Conservation (phyloP, 2,329 filamentous ascomycete species). For the Chaetomiaceae sp. region DNA sequence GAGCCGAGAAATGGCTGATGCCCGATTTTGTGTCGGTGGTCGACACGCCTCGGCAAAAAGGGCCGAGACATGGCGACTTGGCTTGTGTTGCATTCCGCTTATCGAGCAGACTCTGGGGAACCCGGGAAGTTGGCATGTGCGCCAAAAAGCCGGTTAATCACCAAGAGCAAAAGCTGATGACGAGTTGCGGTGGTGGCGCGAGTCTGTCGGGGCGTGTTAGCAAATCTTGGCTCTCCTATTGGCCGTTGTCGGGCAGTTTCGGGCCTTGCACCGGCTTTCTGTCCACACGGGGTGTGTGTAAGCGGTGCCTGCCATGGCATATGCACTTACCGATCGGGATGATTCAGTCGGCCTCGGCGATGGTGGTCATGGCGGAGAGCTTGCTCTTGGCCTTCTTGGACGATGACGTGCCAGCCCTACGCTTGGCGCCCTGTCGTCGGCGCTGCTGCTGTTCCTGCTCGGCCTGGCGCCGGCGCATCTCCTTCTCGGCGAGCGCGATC, state of each 20-base stretch:
- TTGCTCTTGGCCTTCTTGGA: conserved; percentile 50
- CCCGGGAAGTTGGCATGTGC: conserved; percentile 2
- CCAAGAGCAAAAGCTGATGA: background rate
- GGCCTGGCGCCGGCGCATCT: conserved; percentile 43
- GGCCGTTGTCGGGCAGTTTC: conserved; percentile 4
- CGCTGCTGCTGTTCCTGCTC: conserved; percentile 31
- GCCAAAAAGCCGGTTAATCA: background rate
- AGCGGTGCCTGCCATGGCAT: background rate
- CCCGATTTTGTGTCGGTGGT: background rate
- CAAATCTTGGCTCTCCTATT: background rate
- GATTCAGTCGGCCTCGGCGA: conserved; percentile 46
- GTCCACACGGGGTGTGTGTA: background rate
- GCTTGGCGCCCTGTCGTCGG: conserved; percentile 4
- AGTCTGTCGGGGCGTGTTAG: conserved; percentile 6
- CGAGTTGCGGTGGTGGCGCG: background rate
- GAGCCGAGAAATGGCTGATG: background rate
- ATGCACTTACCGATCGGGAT: conserved; percentile 22
- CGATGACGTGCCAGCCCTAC: conserved; percentile 18
- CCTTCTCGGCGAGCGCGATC: conserved; percentile 50
- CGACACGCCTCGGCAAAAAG: background rate
- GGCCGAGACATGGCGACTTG: background rate
- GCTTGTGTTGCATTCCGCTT: background rate
- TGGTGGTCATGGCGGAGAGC: conserved; percentile 48
- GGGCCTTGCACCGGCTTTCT: conserved; percentile 4
- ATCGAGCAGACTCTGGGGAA: background rate